Base-by-base conservation (phyloP, 768 basidiomycete genomes). In the Boletus bicolor region DNA sequence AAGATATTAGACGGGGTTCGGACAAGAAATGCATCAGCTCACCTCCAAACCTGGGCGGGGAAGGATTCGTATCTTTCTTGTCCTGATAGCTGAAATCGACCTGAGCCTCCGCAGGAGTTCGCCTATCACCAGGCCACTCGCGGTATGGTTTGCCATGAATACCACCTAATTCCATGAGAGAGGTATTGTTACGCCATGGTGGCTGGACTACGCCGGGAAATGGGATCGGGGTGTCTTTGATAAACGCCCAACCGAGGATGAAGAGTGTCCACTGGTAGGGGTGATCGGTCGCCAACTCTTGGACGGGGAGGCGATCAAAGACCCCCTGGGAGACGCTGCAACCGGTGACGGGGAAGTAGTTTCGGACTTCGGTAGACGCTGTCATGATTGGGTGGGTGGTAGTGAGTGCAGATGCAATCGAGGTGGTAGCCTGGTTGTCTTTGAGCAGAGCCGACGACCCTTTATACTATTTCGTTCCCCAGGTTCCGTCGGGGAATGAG, bases 211-310 rank as follows among this genome's bases (percentile, higher is more conserved):
- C 61, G 11, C 59, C 47, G 19, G 57, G 47, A 12, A 63, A 56
- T 7, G 46, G 50, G 35, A 60, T 58, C 11, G 60, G 61, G 6
- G 49, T 39, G 7, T 42, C 35, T 44, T 58, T 63, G 36, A 62
- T 52, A 41, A 48, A 52, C 15, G 51, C 56, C 49, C 53, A 70
- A 34, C 65, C 56, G 17, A 68, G 58, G 53, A 68, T 26, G 24
- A 68, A 68, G 32, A 68, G 64, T 6, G 69, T 44, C 53, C 70
- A 68, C 30, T 68, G 68, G 52, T 64, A 54, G 4, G 66, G 63
- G n/a, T 63, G 58, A 5, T 58, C 45, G 4, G 19, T 49, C 43
- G 49, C 15, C 48, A 70, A 45, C 28, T 63, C 58, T 44, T 70
- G 46, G 48, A 70, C 51, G 10, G 62, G 55, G 34, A 70, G 46